These are phyloP conservation scores for Coelastrella sp. DNA, from an alignment of 139 green algal genomes.

Conservation along the genomic window DNA sequence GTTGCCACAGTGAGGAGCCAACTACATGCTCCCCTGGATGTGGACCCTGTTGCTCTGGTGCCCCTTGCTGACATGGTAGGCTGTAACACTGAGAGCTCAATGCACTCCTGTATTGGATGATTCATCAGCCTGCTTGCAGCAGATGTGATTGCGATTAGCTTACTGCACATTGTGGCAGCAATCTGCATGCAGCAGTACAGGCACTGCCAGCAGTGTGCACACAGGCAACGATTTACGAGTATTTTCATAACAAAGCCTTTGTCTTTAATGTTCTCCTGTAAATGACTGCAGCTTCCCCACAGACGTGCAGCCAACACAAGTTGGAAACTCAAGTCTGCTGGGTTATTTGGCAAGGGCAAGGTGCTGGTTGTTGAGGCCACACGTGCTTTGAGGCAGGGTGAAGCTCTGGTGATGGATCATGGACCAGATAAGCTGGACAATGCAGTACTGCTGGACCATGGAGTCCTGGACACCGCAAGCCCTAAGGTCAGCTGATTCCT, in stretches of 20 bases:
- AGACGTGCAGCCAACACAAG: constrained; percentile 48
- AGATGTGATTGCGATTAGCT: no score
- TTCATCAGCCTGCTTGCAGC: no score
- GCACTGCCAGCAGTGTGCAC: no score
- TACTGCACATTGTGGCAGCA: no score
- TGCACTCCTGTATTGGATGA: no score
- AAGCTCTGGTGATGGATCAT: constrained; percentile 76
- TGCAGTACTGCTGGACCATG: constrained; percentile 84
- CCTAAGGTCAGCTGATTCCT: constrained; percentile 60
- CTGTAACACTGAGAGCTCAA: not conserved
- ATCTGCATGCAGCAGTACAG: no score
- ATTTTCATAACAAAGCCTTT: no score
- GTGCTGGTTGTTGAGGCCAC: constrained; percentile 68
- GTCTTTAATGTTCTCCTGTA: not conserved
- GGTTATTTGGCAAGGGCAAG: constrained; percentile 68
- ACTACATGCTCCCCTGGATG: constrained; percentile 78
- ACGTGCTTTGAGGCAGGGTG: constrained; percentile 55
- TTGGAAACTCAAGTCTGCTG: constrained; percentile 61
- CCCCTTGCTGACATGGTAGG: constrained; percentile 84
- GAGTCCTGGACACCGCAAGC: constrained; percentile 66
- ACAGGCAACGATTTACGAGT: no score
- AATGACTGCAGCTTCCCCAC: constrained; percentile 65
- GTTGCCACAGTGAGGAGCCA: constrained; percentile 80
- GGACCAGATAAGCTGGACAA: constrained; percentile 71
- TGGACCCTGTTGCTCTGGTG: constrained; percentile 77